phyloP scores from a whole-genome alignment of 2,329 filamentous ascomycete genomes.

The Fusarium multiceps region DNA sequence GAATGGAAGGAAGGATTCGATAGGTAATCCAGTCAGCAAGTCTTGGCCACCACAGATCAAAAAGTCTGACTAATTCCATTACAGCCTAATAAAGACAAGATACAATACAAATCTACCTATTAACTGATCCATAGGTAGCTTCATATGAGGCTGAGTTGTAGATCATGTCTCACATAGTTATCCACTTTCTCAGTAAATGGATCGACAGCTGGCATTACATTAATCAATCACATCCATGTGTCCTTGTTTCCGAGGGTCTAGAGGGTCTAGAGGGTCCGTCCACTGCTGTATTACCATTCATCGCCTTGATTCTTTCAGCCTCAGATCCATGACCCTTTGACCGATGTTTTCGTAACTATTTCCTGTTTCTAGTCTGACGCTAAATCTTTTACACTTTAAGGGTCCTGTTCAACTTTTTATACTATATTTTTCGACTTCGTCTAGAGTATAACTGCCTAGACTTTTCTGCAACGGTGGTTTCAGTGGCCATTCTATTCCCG shows the following conservation, averaged over 20 bases:
- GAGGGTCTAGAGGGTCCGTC: background rate
- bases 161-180: background rate
- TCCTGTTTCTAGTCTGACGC: background rate
- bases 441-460: background rate
- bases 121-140: background rate
- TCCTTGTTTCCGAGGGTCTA: slow-evolving; percentile 3
- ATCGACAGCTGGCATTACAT: slow-evolving; percentile 2
- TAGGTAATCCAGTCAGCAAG: slow-evolving; percentile 14
- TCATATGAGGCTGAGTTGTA: background rate
- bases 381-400: background rate
- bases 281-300: slow-evolving; percentile 18
- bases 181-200: background rate
- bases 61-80: slow-evolving; percentile 28
- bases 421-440: background rate
- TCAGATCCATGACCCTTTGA: slow-evolving; percentile 34
- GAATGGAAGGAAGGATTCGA: slow-evolving; percentile 5
- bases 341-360: background rate
- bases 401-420: background rate
- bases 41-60: background rate
- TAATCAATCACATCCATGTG: slow-evolving; percentile 1
- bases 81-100: background rate
- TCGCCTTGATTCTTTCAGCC: background rate
- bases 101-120: background rate
- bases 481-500: slow-evolving; percentile 5
- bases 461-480: background rate